Evolutionary conservation across 305 asterid species (phyloP).

Genomic region (Coffea humblotiana): DNA sequence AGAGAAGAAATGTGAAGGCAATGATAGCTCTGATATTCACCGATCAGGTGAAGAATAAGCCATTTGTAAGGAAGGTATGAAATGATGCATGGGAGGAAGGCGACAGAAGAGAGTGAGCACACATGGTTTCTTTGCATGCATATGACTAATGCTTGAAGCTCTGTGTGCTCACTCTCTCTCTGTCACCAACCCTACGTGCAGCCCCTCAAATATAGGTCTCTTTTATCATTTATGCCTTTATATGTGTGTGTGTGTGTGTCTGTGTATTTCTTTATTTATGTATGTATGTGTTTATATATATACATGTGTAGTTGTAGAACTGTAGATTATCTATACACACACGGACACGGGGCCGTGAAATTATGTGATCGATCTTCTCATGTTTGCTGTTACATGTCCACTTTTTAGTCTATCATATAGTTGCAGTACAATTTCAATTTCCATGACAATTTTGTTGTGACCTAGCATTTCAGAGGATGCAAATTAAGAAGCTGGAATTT

Average conservation of each 20-base stretch:
- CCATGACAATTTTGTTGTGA: background rate
- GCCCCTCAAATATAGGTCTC: background rate
- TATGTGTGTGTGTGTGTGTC: background rate
- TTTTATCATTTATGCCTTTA: background rate
- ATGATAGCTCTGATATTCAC: too few relatives aligned
- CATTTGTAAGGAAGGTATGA: background rate
- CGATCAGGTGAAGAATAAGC: background rate
- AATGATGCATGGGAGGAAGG: background rate
- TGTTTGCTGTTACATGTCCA: background rate
- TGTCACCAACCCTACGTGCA: constrained; percentile 3
- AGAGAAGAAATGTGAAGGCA: background rate
- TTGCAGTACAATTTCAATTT: background rate
- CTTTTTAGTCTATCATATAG: background rate
- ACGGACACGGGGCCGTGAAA: background rate
- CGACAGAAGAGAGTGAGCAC: constrained; percentile 37
- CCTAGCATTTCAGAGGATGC: background rate
- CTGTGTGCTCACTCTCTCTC: constrained; percentile 32
- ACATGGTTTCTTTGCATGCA: constrained; percentile 20
- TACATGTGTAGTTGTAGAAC: background rate
- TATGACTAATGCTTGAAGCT: constrained; percentile 7
- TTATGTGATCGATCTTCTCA: background rate
- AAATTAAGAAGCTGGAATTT: background rate
- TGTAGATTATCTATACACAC: background rate
- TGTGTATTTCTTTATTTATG: too few relatives aligned
- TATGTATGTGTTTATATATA: background rate